These are phyloP conservation scores for Hondaea fermentalgiana DNA, from an alignment of 108 stramenopile species.

Conservation along the genomic window DNA sequence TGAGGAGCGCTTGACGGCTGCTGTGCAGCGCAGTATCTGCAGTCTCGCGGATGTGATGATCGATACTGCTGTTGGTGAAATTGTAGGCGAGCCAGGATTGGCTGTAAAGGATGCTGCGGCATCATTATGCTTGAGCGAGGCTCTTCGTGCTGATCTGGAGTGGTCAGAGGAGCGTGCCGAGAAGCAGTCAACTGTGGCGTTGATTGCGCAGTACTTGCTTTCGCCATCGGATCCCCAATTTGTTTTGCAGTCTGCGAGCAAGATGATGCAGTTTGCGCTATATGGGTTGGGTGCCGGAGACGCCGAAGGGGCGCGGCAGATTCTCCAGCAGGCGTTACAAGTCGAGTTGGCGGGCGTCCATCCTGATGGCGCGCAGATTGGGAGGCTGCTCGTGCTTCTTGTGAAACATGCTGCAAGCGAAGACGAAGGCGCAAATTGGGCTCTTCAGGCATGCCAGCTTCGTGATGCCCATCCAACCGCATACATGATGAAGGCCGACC, in stretches of 20 bases:
- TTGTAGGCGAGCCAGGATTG: neutral
- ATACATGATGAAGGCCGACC: neutral
- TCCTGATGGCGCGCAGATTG: neutral
- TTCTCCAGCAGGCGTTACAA: neutral
- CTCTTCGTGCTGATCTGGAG: neutral
- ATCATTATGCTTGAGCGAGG: neutral
- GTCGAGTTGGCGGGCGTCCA: neutral
- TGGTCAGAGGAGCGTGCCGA: neutral
- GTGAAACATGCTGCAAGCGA: neutral
- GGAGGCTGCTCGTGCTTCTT: neutral
- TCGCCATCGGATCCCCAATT: neutral
- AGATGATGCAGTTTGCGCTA: neutral
- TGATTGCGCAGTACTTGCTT: neutral
- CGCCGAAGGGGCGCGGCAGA: neutral
- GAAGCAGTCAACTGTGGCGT: neutral
- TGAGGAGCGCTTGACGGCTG: neutral
- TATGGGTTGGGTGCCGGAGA: neutral
- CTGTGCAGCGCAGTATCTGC: neutral
- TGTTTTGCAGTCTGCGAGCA: neutral
- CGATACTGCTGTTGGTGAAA: neutral
- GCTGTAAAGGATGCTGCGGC: neutral
- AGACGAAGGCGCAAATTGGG: neutral
- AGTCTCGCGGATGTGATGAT: neutral
- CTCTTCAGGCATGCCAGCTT: neutral
- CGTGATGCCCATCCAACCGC: neutral